Evolutionary conservation across 129 eudicot species (phyloP), one percentile per base, ranked within the genome.

Genomic region (Flaveria sonorensis): DNA sequence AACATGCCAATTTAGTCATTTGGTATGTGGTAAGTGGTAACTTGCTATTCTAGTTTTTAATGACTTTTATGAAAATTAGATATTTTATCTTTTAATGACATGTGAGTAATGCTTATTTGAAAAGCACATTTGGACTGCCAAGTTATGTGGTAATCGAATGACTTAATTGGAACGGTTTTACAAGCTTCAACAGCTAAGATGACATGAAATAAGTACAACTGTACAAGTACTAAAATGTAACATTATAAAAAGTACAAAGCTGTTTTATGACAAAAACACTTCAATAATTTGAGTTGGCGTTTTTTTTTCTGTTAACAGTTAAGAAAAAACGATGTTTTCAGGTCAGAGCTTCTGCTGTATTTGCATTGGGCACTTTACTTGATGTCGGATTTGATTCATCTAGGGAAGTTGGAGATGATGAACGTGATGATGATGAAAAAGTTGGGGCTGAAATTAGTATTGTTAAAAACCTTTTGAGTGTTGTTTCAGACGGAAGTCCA

Each of bases 321-420:
- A 14, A 14, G 53, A 36, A 14, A 15, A 12, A 10, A 19, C 40
- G 7, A 51, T 66, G 39, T 71, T 83, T 81, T 72, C 87, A 94
- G 98, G 99, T 94, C 68, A 91, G 97, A 64, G 99, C 97, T 72
- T 89, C 99, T n/a, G 96, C 97, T 81, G 93, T 89, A 56, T 94
- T 94, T 87, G 99, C 97, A n/a, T 81, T 94, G 46, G 99, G 99
- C 18, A 88, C 96, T 67, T 60, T 89, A 43, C 96, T 94, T 75
- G 93, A 89, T 88, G 88, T 94, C 80, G 99, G 97, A 70, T 89
- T 85, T 75, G 96, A 94, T 64, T 77, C 97, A 48, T 75, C 92
- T 26, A 88, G 92, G 72, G 96, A 94, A 80, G 83, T 73, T 71
- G 96, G 90, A 70, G 96, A 92, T 65, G 96, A 88, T 83, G 98